Evolutionary conservation across 2,329 filamentous ascomycete genomes (phyloP), one percentile per base, ranked within the genome.

Genomic region (Coleophoma eucalyptorum): DNA sequence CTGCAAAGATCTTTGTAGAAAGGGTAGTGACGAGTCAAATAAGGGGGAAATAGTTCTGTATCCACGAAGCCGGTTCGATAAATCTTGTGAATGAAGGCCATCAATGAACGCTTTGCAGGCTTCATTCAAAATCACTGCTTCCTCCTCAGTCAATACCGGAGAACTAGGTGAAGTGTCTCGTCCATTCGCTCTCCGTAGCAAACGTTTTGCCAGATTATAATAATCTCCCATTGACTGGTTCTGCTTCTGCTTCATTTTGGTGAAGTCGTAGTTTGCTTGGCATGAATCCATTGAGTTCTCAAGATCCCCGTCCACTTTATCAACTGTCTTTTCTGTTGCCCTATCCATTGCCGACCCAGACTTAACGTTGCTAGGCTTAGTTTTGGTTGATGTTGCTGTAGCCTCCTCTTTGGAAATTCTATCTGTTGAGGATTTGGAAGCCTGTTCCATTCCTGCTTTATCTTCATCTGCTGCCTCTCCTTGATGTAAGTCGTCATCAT

Each of bases 71-170:
- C 73, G 71, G n/a, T 62, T 51, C 46, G 69, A 72, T 40, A 86
- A 65, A 16, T 63, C 55, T 20, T 66, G 38, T 54, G 83, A 76
- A 3, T 66, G 61, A 18, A 86, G 72, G 5, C 83, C 83, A 1
- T 67, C 59, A 3, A 85, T 66, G 57, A 84, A 84, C 3, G 77
- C 76, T 44, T 71, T 65, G 55, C 74, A 78, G 10, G 84, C 70
- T 20, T 72, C 69, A 43, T 79, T 76, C 3, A 85, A 67, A 5
- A 80, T 65, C 2, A 65, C 67, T 59, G 71, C 75, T 43, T 84
- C 76, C 4, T 58, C 51, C 11, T 58, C 48, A 26, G 38, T 62
- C 7, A 62, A 52, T 12, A 59, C 54, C 7, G 57, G 48, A 5
- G 58, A 55, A 35, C 53, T 55, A 4, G 53, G 21, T 12, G 55